Percentiles rank a stretch among this genome's conserved stretches.
Evolutionary conservation across 2,329 filamentous ascomycete genomes (phyloP).

Genomic region (Amesomyces nigricolor): DNA sequence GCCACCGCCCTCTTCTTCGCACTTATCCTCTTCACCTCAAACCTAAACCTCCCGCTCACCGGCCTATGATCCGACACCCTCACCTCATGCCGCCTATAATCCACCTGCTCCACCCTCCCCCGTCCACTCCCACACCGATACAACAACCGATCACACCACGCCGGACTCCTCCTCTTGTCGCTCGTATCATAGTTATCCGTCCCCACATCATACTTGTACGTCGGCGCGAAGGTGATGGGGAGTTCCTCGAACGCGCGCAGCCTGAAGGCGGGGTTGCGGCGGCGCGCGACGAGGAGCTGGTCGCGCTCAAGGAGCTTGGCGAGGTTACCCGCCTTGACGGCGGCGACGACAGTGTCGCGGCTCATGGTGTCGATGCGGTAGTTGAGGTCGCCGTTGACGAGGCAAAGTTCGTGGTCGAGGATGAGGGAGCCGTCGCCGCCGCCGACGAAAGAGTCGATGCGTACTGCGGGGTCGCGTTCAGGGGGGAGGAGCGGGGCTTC

Average conservation of each 20-base stretch:
- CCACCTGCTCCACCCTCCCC: constrained; percentile 76
- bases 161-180: constrained; percentile 89
- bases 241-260: constrained; percentile 86
- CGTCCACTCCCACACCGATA: constrained; percentile 58
- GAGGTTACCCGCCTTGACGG: constrained; percentile 75
- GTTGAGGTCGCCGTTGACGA: constrained; percentile 93
- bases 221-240: constrained; percentile 87
- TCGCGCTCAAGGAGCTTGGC: constrained; percentile 85
- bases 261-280: constrained; percentile 84
- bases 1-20: constrained; percentile 57
- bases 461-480: constrained; percentile 60
- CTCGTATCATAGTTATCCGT: constrained; percentile 90
- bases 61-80: constrained; percentile 88
- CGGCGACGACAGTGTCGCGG: constrained; percentile 83
- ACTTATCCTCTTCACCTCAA: constrained; percentile 78
- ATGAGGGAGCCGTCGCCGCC: constrained; percentile 96
- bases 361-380: constrained; percentile 98
- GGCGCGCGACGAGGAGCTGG: constrained; percentile 81
- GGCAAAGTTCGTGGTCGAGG: constrained; percentile 93
- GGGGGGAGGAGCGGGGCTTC: constrained; percentile 70
- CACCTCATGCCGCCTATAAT: constrained; percentile 86
- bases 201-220: constrained; percentile 97
- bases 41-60: constrained; percentile 77
- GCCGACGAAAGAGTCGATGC: constrained; percentile 75
- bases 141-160: constrained; percentile 94